phyloP scores from a whole-genome alignment of 2,329 filamentous ascomycete species.

The Epichloe hybrida region DNA sequence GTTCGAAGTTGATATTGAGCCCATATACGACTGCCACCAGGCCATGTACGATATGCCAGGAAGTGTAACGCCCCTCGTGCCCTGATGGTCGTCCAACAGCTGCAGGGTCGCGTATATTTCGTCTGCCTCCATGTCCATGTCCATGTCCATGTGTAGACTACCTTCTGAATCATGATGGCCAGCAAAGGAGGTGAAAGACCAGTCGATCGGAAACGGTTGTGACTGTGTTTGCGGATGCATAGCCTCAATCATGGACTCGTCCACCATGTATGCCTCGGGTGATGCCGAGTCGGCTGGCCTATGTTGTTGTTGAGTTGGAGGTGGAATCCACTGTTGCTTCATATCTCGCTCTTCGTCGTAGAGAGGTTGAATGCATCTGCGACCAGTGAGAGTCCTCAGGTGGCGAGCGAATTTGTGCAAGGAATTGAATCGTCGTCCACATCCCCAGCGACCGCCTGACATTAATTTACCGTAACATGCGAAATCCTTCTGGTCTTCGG shows the following conservation, averaged over 20 bases:
- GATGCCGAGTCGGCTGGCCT: neutral
- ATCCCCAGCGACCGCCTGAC: constrained; percentile 2
- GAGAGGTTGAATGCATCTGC: constrained; percentile 3
- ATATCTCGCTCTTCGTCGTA: constrained; percentile 2
- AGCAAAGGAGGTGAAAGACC: neutral
- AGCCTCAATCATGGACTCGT: neutral
- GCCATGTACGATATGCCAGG: constrained; percentile 2
- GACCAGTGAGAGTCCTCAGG: constrained; percentile 1
- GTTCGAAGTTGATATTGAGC: neutral
- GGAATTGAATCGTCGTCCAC: neutral
- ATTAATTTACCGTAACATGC: neutral
- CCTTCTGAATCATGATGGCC: neutral
- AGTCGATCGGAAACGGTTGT: neutral
- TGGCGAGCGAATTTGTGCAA: constrained; percentile 1
- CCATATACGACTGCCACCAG: constrained; percentile 5
- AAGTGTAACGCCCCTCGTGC: neutral
- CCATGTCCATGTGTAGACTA: neutral
- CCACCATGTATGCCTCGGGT: neutral
- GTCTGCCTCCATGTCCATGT: neutral
- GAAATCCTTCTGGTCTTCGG: neutral
- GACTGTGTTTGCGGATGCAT: neutral
- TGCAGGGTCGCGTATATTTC: neutral
- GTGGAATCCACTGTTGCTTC: neutral
- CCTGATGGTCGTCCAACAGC: neutral
- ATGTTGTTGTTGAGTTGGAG: neutral